Evolutionary conservation across 2,329 filamentous ascomycete genomes (phyloP).

Genomic region (Ampelomyces quisqualis): DNA sequence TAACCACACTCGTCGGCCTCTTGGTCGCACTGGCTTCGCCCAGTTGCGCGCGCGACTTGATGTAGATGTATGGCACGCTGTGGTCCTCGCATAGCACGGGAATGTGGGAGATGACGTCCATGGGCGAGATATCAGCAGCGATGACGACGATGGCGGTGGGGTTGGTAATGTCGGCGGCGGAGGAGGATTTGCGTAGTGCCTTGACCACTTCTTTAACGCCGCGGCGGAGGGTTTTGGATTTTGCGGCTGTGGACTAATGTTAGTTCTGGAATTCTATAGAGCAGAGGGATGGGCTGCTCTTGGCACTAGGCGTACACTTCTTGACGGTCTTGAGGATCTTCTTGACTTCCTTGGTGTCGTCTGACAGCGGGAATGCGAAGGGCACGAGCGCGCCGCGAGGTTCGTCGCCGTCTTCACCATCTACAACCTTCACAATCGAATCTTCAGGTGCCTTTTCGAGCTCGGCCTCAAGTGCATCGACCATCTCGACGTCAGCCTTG

Average conservation of each 20-base stretch:
- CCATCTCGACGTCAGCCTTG: slow-evolving; percentile 58
- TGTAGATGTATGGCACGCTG: slow-evolving; percentile 94
- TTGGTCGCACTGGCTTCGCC: slow-evolving; percentile 93
- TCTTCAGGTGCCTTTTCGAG: slow-evolving; percentile 65
- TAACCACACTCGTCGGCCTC: slow-evolving; percentile 93
- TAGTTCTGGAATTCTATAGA: no score
- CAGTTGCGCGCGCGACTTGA: slow-evolving; percentile 87
- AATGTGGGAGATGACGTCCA: slow-evolving; percentile 98
- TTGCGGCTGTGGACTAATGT: slow-evolving; percentile 68
- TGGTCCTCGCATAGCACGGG: slow-evolving; percentile 98
- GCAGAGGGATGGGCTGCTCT: no score
- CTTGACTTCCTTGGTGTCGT: slow-evolving; percentile 69
- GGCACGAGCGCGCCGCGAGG: slow-evolving; percentile 66
- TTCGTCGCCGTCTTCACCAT: slow-evolving; percentile 46
- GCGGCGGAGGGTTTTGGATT: slow-evolving; percentile 92
- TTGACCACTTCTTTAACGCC: slow-evolving; percentile 99
- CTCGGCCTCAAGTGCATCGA: slow-evolving; percentile 54
- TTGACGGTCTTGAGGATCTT: slow-evolving; percentile 66
- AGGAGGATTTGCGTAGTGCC: slow-evolving; percentile 87
- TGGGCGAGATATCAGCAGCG: slow-evolving; percentile 94
- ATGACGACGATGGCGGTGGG: slow-evolving; percentile 81
- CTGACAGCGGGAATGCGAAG: slow-evolving; percentile 77
- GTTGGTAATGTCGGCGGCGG: slow-evolving; percentile 56
- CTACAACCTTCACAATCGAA: slow-evolving; percentile 47
- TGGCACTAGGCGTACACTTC: slow-evolving; percentile 58